Base-by-base conservation (phyloP, 495 filamentous ascomycete species). In the Penicillium dipodomyicola region DNA sequence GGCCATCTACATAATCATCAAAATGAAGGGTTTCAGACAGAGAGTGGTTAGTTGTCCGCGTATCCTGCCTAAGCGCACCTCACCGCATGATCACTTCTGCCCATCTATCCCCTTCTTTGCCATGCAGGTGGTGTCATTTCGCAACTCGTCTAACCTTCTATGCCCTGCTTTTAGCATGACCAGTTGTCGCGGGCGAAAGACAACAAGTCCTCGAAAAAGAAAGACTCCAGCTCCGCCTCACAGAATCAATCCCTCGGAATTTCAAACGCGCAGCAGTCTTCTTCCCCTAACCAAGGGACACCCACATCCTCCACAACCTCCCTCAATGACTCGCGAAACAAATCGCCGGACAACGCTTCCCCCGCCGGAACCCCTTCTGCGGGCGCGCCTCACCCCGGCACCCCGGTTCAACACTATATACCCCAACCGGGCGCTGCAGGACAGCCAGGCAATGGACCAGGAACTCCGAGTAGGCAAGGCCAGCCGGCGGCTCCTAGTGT, bases 21-120 rank as follows among this genome's bases (percentile, higher is more conserved):
- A 83, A 77, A 97, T 98, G 94, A 97, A 96, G 80, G 87, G 90
- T 69, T 96, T 98, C 76, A 88, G 94, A 78, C 91, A 96, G 80
- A 88, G 89, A 88, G 95, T 97, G 79, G 93, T 96, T 82, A 82
- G 93, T 88, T 60, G 56, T 46, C 61, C 62, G 47, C 37, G 22
- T 27, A 20, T 22, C 15, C 41, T 54, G 32, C 23, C 22, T 52
- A 49, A 17, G 44, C 47, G 52, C 64, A 53, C 52, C 57, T 60
- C 52, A 62, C 46, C 53, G 52, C 64, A 65, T 57, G 48, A 60
- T 56, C 42, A 56, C 56, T 52, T 46, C 57, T 55, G 48, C 35
- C 54, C 23, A 41, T 40, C 49, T 35, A 23, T 57, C 54, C 51
- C 43, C 32, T 29, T 59, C 54, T 58, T 60, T 54, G 58, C 57